phyloP scores from a whole-genome alignment of 306 rosid genomes.

The Trifolium dubium region DNA sequence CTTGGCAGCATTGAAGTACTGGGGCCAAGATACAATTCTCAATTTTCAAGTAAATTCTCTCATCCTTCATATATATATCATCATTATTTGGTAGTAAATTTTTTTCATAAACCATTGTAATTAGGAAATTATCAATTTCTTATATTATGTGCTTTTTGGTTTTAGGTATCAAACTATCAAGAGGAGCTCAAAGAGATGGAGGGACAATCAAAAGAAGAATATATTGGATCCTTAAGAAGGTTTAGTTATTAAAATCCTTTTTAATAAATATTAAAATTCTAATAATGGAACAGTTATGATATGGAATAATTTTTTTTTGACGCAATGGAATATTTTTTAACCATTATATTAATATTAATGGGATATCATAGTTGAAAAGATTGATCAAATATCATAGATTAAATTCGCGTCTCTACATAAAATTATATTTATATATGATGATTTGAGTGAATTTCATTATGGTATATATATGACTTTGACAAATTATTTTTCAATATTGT shows the following conservation, averaged over 20 bases:
- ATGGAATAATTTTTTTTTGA: background rate
- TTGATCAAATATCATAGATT: background rate
- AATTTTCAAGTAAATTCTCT: slow-evolving; percentile 71
- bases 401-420: background rate
- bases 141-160: background rate
- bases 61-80: background rate
- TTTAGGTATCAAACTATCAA: slow-evolving; percentile 66
- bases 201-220: slow-evolving; percentile 86
- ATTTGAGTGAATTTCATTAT: background rate
- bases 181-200: slow-evolving; percentile 81
- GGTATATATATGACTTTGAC: background rate
- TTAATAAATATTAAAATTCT: background rate
- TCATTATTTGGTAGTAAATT: background rate
- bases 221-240: slow-evolving; percentile 93
- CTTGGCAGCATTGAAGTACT: slow-evolving; percentile 97
- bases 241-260: background rate
- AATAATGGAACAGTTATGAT: no score
- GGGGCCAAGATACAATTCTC: slow-evolving; percentile 89
- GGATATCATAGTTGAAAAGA: background rate
- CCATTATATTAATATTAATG: background rate
- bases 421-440: background rate
- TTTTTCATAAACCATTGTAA: background rate
- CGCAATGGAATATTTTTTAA: no score
- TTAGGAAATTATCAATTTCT: background rate
- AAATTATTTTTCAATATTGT: background rate